Base-by-base conservation (phyloP, 371 early-diverging fungal species). In the Zancudomyces culisetae region DNA sequence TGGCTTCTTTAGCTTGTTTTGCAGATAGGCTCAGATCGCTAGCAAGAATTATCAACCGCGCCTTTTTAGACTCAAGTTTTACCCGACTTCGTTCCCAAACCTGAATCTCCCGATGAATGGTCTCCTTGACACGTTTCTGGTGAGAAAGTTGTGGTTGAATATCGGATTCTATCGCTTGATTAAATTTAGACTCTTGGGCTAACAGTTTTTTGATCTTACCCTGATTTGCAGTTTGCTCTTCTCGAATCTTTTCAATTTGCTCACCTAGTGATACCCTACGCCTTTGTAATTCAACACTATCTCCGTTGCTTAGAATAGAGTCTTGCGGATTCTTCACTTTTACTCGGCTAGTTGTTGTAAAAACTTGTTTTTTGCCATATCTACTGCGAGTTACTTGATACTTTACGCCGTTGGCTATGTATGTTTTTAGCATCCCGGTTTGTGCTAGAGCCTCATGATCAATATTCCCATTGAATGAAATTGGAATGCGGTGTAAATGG, bases 401-500 rank as follows among this genome's bases (percentile, higher is more conserved):
- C 6, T 60, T 55, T 24, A 69, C 74, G 19, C 72, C 62, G 12
- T 66, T 69, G 47, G 73, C 62, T 13, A 72, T 56, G 61, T 79
- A 84, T 48, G 58, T 59, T 29, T 48, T 51, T 43, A 69, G 42
- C 60, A 53, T n/a, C 22, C 58, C 54, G 27, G 49, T 27, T 10
- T 60, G 45, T n/a, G 59, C 71, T 30, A 78, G 50, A 1, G 55
- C 49, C 19, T 65, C 58, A 50, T 75, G 71, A 42, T 78, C 61
- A 0, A 60, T 60, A 3, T 52, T 42, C 13, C 42, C 23, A 21
- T 61, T 57, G 21, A 69, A 49, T 1, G 78, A 61, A 3, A 80
- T 54, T 18, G 84, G 81, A 53, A 78, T 68, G n/a, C 57, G 48
- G 55, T 90, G 76, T 19, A 90, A 57, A 0, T 64, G 51, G 12